Conservation (phyloP, 2,329 filamentous ascomycete species). For the Ambrosiella beaveri region DNA sequence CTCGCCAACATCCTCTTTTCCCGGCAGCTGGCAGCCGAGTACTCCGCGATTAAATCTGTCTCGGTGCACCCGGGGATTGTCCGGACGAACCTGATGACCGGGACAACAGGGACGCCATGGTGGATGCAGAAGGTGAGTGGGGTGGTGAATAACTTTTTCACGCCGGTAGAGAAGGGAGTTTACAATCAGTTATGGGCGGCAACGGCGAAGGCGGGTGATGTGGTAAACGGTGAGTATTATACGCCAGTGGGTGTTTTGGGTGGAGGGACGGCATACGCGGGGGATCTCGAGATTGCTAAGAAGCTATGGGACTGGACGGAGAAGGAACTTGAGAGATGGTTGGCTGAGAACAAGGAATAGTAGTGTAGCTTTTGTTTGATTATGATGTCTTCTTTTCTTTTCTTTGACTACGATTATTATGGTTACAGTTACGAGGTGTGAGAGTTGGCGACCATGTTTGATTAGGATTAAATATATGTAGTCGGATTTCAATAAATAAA, state of each 20-base stretch:
- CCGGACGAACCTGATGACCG: conserved; percentile 17
- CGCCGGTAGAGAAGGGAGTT: conserved; percentile 20
- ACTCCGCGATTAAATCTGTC: conserved; percentile 16
- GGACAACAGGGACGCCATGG: conserved; percentile 9
- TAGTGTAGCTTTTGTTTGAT: background rate
- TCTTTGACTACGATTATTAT: background rate
- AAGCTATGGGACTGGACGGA: conserved; percentile 23
- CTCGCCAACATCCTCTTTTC: conserved; percentile 19
- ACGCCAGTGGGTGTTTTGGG: conserved; percentile 19
- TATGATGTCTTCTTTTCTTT: background rate
- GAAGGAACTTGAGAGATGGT: conserved; percentile 17
- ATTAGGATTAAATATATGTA: too few relatives aligned
- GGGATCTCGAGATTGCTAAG: conserved; percentile 18
- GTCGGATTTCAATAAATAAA: too few relatives aligned
- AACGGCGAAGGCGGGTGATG: conserved; percentile 17
- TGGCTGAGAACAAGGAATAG: conserved; percentile 1
- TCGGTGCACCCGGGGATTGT: conserved; percentile 19
- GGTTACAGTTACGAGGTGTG: too few relatives aligned
- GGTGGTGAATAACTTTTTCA: conserved; percentile 14
- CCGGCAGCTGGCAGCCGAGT: conserved; percentile 16
- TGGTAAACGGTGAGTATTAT: conserved; percentile 20
- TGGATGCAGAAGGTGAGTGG: conserved; percentile 11
- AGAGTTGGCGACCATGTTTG: too few relatives aligned
- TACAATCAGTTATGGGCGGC: conserved; percentile 28
- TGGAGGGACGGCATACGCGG: conserved; percentile 15